phyloP scores from a whole-genome alignment of 208 protist species.

The Endotrypanum monterogeii region DNA sequence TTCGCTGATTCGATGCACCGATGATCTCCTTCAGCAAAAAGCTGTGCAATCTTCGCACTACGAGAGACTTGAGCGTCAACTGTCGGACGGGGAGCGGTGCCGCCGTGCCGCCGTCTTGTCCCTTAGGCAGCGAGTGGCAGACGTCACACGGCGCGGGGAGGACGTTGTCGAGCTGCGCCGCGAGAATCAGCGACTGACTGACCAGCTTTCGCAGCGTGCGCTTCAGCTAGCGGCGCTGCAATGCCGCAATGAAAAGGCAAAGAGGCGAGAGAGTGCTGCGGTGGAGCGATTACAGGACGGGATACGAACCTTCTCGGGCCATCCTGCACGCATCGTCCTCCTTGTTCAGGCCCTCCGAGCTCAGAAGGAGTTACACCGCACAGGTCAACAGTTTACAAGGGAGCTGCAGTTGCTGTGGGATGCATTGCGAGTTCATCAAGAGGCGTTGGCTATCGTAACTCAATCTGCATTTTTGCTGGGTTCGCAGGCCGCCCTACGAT shows the following conservation, averaged over 20 bases:
- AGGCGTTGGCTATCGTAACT: background rate
- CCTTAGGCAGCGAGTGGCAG: slow-evolving; percentile 55
- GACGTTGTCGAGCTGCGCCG: slow-evolving; percentile 58
- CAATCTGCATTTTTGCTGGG: background rate
- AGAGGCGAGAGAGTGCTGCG: slow-evolving; percentile 22
- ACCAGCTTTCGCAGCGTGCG: slow-evolving; percentile 53
- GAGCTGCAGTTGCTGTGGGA: slow-evolving; percentile 2
- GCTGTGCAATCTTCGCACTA: slow-evolving; percentile 66
- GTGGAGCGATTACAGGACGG: slow-evolving; percentile 36
- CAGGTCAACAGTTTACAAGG: background rate
- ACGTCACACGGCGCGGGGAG: slow-evolving; percentile 52
- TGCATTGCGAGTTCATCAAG: slow-evolving; percentile 7
- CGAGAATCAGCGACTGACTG: slow-evolving; percentile 36
- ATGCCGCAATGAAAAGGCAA: slow-evolving; percentile 21
- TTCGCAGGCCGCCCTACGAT: background rate
- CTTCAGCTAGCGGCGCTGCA: slow-evolving; percentile 57
- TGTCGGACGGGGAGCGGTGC: slow-evolving; percentile 59
- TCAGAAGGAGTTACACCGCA: slow-evolving; percentile 22
- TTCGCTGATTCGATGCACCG: slow-evolving; percentile 65
- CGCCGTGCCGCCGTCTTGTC: slow-evolving; percentile 41
- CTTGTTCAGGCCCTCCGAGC: slow-evolving; percentile 54
- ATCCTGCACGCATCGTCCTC: slow-evolving; percentile 40
- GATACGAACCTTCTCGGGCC: slow-evolving; percentile 42
- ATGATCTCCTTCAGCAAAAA: slow-evolving; percentile 78
- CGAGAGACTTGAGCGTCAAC: slow-evolving; percentile 61